Evolutionary conservation across 148 eudicot genomes (phyloP).

Genomic region (Fallopia convolvulus): DNA sequence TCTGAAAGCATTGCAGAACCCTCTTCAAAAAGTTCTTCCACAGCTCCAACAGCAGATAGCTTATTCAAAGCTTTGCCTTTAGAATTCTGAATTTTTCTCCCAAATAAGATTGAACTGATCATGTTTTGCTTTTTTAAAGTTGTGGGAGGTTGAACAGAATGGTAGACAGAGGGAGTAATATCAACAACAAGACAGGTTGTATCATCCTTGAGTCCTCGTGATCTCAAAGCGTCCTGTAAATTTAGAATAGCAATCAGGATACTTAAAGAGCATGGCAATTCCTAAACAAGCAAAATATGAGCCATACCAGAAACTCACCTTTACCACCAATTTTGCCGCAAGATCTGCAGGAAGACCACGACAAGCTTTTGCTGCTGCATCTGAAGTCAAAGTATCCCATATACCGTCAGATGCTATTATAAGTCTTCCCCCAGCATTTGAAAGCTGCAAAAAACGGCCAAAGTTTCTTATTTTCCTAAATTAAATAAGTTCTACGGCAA

Average conservation of each 20-base stretch:
- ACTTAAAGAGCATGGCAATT: neutral
- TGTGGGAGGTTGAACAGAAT: conserved; percentile 45
- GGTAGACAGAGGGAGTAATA: conserved; percentile 68
- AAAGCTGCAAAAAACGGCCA: conserved; percentile 43
- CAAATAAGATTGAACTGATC: conserved; percentile 49
- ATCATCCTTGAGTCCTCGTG: conserved; percentile 94
- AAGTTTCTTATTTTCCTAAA: conserved; percentile 8
- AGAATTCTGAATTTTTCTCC: conserved; percentile 54
- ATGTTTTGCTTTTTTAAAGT: conserved; percentile 57
- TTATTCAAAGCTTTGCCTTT: conserved; percentile 48
- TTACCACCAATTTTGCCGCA: conserved; percentile 96
- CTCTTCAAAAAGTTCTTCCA: conserved; percentile 96
- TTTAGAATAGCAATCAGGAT: neutral
- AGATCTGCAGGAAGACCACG: conserved; percentile 94
- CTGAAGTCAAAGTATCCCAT: conserved; percentile 91
- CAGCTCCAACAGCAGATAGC: conserved; percentile 85
- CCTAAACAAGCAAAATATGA: neutral
- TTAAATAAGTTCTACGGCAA: neutral
- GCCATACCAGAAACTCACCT: conserved; percentile 35
- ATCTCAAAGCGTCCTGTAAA: conserved; percentile 89
- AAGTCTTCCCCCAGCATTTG: conserved; percentile 80
- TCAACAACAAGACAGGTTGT: conserved; percentile 97
- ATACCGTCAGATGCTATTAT: conserved; percentile 97
- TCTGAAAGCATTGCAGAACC: conserved; percentile 98
- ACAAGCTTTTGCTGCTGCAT: conserved; percentile 79